Evolutionary conservation across 1,284 basidiomycete genomes (phyloP), one percentile per base, ranked within the genome.

Genomic region (Rhodotorula sp.): DNA sequence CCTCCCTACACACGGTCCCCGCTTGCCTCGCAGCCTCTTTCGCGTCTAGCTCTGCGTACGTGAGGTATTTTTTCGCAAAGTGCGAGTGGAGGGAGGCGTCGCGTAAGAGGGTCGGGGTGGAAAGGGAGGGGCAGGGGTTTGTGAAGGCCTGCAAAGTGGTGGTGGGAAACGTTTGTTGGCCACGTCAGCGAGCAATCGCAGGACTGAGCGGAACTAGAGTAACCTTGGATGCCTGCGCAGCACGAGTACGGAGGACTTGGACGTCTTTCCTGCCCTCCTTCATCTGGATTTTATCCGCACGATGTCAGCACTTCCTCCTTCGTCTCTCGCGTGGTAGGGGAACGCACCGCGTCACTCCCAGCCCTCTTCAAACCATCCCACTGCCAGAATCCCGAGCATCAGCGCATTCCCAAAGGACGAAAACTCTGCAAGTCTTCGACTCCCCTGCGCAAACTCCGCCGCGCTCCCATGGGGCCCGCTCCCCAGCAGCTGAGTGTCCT

Each of bases 251-350:
- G 22, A n/a, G 32, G 34, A 17, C 32, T 13, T 36, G 22, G 19
- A 8, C 54, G 1, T 55, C 54, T 4, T 24, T 32, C 2, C 22
- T 13, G 30, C 34, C 54, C 11, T 10, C 34, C 34, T 13, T 34
- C 22, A 13, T 24, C 54, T 55, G 54, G 13, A 24, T 2, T 20
- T 9, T 32, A 15, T 11, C n/a, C 39, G 39, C 7, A 3, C 39
- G 13, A 17, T 44, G 13, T 44, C 17, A 15, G 27, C n/a, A 24
- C 4, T 10, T 29, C n/a, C n/a, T 27, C 3, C 34, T 11, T 4
- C 2, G 55, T 1, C 17, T 1, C 7, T 0, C 2, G 36, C 10
- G 9, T 3, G 4, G 36, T 7, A 15, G 1, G 1, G 22, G 22
- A 13, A 27, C 55, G 8, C n/a, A 56, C 55, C 2, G 55, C 55